Evolutionary conservation across 2,329 filamentous ascomycete genomes (phyloP), one percentile per base, ranked within the genome.

Genomic region (Ceratocystis lukuohia): DNA sequence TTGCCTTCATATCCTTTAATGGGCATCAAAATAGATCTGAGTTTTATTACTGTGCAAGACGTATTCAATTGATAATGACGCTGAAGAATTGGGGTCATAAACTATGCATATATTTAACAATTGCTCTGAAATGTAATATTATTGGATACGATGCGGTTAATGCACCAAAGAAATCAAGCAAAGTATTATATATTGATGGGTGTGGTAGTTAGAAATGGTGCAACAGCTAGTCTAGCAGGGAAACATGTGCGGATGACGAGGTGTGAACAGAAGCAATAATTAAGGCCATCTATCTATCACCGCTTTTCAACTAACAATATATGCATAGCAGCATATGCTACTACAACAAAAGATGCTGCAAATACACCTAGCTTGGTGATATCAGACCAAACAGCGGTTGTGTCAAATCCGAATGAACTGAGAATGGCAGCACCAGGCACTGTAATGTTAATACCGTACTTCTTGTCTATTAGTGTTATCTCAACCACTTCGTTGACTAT

Each of bases 381-480:
- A 75, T 99, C 94, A 57, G 78, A 78, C 92, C 91, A 96, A 66
- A 96, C 81, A 0, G 90, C 91, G 68, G 86, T 80, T 33, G 92
- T 95, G 73, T 96, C 83, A 75, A 99, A 99, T 0, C 94, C 94
- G 75, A 99, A 99, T 0, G 89, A 91, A 75, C 89, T 96, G 66
- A 99, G 78, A 70, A 99, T 99, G 0, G 91, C 90, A 0, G 93
- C 91, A 44, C 94, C 94, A 0, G 94, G 94, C 0, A 99, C 91
- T 64, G 94, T 93, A 69, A 99, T 99, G 72, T 97, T 91, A 4
- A 99, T 83, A 5, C 94, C 94, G 70, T 96, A 96, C 76, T 97
- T 95, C 75, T 94, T 88, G 74, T 99, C 94, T 53, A 95, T 84
- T 30, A 99, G 82, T 0, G 89, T 93, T 56, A 99, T 80, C 72